Percentiles rank a stretch among this genome's conserved stretches.
Conservation (phyloP, 805 yeast species). For the Yamadazyma endophytica region DNA sequence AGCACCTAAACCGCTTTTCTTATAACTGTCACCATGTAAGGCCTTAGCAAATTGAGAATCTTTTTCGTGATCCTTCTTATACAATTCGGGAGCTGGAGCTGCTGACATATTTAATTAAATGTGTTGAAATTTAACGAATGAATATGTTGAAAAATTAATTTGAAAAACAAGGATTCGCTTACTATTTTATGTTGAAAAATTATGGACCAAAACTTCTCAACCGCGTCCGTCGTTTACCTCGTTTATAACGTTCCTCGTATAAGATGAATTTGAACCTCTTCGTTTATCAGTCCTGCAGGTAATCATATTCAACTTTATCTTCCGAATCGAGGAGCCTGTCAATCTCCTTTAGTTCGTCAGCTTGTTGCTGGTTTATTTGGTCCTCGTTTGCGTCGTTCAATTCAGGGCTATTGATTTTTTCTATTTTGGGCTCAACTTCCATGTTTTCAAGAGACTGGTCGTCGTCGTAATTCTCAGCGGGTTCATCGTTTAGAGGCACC, state of each 20-base stretch:
- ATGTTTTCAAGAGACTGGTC: background rate
- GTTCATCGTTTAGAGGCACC: slow-evolving; percentile 8
- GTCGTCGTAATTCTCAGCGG: background rate
- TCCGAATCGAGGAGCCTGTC: slow-evolving; percentile 35
- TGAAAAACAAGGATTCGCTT: no score
- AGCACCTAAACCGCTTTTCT: slow-evolving; percentile 71
- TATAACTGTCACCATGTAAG: slow-evolving; percentile 75
- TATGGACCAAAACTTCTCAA: no score
- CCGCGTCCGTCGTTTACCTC: no score
- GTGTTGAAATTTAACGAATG: no score
- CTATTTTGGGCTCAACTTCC: slow-evolving; percentile 2
- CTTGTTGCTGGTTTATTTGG: slow-evolving; percentile 1
- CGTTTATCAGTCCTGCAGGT: slow-evolving; percentile 9
- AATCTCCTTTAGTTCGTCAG: slow-evolving; percentile 19
- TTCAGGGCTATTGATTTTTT: background rate
- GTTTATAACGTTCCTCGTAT: no score
- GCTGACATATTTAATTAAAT: no score
- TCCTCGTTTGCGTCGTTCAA: slow-evolving; percentile 2
- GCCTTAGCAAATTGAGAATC: slow-evolving; percentile 79
- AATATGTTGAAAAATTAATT: no score
- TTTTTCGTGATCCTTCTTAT: slow-evolving; percentile 49
- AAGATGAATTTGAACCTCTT: no score
- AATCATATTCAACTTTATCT: slow-evolving; percentile 34
- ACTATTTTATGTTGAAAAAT: no score
- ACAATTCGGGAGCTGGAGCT: no score